Evolutionary conservation across 441 rosid species (phyloP).

Genomic region (Lepidium campestre): DNA sequence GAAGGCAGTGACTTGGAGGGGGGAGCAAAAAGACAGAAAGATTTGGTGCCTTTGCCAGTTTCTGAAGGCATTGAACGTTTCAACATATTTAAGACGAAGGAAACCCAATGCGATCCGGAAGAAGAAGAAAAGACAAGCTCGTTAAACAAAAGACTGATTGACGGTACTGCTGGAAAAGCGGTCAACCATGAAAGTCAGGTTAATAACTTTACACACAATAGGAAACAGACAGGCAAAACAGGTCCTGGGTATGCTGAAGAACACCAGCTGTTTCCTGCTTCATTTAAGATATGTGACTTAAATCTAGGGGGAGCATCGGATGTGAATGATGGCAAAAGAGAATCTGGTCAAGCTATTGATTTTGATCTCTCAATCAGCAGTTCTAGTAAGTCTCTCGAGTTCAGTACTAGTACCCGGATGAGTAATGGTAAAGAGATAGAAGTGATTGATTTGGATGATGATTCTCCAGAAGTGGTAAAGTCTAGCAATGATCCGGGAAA

Average conservation of each 20-base stretch:
- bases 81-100: constrained; percentile 28
- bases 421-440: constrained; percentile 65
- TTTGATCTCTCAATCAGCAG: constrained; percentile 79
- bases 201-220: constrained; percentile 28
- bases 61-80: constrained; percentile 29
- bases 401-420: constrained; percentile 34
- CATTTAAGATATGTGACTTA: constrained; percentile 88
- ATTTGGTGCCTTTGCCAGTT: constrained; percentile 53
- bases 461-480: constrained; percentile 52
- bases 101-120: constrained; percentile 25
- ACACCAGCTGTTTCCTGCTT: constrained; percentile 68
- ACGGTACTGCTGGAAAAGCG: constrained; percentile 3
- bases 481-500: constrained; percentile 41
- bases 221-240: constrained; percentile 29
- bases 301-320: constrained; percentile 77
- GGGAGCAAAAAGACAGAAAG: constrained; percentile 58
- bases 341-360: constrained; percentile 46
- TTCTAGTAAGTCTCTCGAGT: constrained; percentile 47
- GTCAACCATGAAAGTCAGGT: constrained; percentile 33
- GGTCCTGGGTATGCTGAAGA: constrained; percentile 50
- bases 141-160: constrained; percentile 26
- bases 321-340: constrained; percentile 37
- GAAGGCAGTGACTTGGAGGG: constrained; percentile 43
- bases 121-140: constrained; percentile 29
- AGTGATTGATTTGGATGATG: constrained; percentile 85